Evolutionary conservation across 768 basidiomycete species (phyloP).

Genomic region (Kwoniella newhampshirensis): DNA sequence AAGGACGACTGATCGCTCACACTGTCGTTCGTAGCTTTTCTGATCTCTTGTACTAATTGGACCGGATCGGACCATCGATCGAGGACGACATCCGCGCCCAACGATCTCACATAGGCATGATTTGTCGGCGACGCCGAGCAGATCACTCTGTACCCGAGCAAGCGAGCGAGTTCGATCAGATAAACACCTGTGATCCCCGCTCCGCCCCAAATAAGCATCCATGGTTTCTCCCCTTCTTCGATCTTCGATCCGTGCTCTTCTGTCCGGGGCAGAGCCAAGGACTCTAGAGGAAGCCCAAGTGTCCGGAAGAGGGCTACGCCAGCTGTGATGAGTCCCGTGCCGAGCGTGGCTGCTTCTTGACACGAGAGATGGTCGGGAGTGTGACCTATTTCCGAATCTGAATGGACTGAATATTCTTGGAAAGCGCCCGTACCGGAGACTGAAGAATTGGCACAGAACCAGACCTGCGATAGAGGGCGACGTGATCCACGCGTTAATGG

Average conservation of each 20-base stretch:
- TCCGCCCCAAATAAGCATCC: conserved; percentile 39
- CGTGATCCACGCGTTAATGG: neutral
- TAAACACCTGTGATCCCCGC: conserved; percentile 38
- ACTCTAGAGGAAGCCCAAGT: conserved; percentile 18
- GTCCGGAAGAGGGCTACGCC: conserved; percentile 33
- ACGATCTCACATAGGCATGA: conserved; percentile 51
- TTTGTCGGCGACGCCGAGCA: conserved; percentile 57
- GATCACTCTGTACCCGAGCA: conserved; percentile 57
- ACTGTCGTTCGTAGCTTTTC: conserved; percentile 24
- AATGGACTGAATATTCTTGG: conserved; percentile 42
- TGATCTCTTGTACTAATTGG: conserved; percentile 25
- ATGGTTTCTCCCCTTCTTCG: conserved; percentile 5
- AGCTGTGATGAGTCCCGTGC: conserved; percentile 40
- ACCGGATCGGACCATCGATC: conserved; percentile 40
- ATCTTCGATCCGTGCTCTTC: neutral
- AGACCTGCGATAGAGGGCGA: conserved; percentile 17
- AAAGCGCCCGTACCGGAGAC: conserved; percentile 29
- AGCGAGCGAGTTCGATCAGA: conserved; percentile 56
- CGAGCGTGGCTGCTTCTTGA: conserved; percentile 35
- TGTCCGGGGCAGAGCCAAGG: neutral
- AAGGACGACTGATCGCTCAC: no score
- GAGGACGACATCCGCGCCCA: conserved; percentile 58
- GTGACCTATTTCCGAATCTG: conserved; percentile 28
- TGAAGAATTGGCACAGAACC: conserved; percentile 44
- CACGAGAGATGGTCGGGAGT: conserved; percentile 27